phyloP scores from a whole-genome alignment of 1,284 basidiomycete species.

The Hortiboletus rubellus region DNA sequence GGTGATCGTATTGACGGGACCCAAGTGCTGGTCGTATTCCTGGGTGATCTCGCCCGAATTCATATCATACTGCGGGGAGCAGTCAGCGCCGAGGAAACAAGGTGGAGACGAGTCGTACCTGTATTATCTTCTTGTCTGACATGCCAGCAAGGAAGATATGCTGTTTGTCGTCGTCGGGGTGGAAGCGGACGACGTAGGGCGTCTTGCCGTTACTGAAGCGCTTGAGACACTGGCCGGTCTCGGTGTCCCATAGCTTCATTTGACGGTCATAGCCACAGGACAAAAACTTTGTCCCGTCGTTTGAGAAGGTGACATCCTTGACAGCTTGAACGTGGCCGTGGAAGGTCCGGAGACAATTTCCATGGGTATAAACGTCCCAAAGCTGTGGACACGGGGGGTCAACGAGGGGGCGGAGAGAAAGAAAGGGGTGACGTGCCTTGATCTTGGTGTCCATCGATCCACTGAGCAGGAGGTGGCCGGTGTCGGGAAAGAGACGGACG shows the following conservation, averaged over 20 bases:
- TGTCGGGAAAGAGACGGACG: constrained; percentile 88
- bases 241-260: constrained; percentile 99
- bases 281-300: constrained; percentile 87
- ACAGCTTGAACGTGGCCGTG: constrained; percentile 97
- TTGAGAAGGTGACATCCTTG: constrained; percentile 94
- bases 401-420: not conserved
- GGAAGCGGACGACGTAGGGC: constrained; percentile 92
- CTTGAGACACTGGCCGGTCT: constrained; percentile 95
- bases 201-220: constrained; percentile 97
- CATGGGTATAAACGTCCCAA: constrained; percentile 98
- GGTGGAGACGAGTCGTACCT: constrained; percentile 51
- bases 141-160: constrained; percentile 97
- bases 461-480: constrained; percentile 90
- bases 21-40: constrained; percentile 98
- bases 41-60: constrained; percentile 92
- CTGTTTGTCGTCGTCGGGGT: constrained; percentile 96
- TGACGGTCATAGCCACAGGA: constrained; percentile 95
- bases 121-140: constrained; percentile 99
- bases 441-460: constrained; percentile 99
- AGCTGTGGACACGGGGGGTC: constrained; percentile 54
- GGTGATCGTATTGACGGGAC: constrained; percentile 97
- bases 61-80: constrained; percentile 79
- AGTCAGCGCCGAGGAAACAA: constrained; percentile 6
- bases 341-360: constrained; percentile 95
- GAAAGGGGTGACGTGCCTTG: constrained; percentile 61